Evolutionary conservation across 2,329 filamentous ascomycete species (phyloP), one percentile per base, ranked within the genome.

Genomic region (Ophiocordyceps camponoti-saundersi): DNA sequence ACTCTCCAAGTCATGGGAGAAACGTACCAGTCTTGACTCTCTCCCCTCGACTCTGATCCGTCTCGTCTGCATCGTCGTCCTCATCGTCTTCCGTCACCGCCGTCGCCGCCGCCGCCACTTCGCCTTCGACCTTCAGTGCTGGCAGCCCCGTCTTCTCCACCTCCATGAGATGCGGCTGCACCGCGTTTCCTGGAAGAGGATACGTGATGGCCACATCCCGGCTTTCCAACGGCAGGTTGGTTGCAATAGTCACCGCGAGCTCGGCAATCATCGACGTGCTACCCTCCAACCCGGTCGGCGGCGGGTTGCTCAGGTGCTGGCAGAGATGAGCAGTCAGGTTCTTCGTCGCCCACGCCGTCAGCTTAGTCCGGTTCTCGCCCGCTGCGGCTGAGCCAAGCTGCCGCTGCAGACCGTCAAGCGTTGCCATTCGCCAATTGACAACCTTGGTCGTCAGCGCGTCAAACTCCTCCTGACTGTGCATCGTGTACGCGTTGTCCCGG

Each of bases 231-330:
- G 92, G 90, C 43, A 96, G 67, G 60, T 95, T 93, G 49, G 82
- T 77, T 1, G 85, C 79, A 52, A 98, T 88, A 50, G 81, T 82
- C 29, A 96, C 76, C 0, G 89, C 87, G 45, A 96, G 73, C 64
- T 95, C 89, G 47, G 95, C 75, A 60, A 98, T 96, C 80, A 92
- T 94, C 47, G 82, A 80, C 2, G 89, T 84, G 51, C 86, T 88
- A 46, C 86, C 88, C 53, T 90, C 82, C n/a, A 96, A 74, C 10
- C 88, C 89, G 1, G 80, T 66, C 0, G 87, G 85, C 1, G 85
- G 75, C 2, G 88, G 86, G 12, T 85, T 82, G 48, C 78, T 73
- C 44, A 96, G 71, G 57, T 85, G 80, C 57, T 82, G 78, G 50
- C 81, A 79, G 32, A 98, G 66, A 29, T 75, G 79, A 5, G 75